Evolutionary conservation across 495 filamentous ascomycete species (phyloP).

Genomic region (Venustampulla echinocandica): DNA sequence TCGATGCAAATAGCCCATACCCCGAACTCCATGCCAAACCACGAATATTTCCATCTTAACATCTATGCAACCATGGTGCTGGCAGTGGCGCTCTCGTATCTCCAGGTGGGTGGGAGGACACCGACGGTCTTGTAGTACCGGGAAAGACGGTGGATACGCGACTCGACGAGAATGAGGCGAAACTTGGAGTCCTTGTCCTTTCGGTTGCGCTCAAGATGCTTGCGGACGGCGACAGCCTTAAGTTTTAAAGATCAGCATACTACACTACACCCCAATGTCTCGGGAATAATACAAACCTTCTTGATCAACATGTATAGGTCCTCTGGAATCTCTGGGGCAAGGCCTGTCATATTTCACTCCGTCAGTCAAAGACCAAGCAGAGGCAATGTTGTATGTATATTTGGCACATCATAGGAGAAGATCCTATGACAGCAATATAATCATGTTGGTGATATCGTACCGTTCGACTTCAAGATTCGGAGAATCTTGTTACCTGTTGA

Average conservation of each 20-base stretch:
- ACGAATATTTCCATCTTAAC: slow-evolving; percentile 7
- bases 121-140: slow-evolving; percentile 98
- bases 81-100: slow-evolving; percentile 72
- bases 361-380: slow-evolving; percentile 74
- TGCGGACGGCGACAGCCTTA: slow-evolving; percentile 94
- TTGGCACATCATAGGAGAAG: slow-evolving; percentile 4
- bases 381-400: slow-evolving; percentile 44
- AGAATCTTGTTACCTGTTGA: slow-evolving; percentile 94
- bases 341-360: slow-evolving; percentile 50
- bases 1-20: slow-evolving; percentile 21
- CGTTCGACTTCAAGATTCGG: slow-evolving; percentile 89
- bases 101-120: slow-evolving; percentile 96
- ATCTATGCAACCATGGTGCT: slow-evolving; percentile 57
- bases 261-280: no score
- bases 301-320: slow-evolving; percentile 99
- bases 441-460: slow-evolving; percentile 48
- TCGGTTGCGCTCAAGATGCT: slow-evolving; percentile 99
- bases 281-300: slow-evolving; percentile 55
- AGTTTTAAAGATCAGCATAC: slow-evolving; percentile 1
- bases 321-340: slow-evolving; percentile 95
- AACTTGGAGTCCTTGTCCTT: slow-evolving; percentile 99
- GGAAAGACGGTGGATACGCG: slow-evolving; percentile 96
- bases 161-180: slow-evolving; percentile 99
- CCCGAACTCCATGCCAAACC: slow-evolving; percentile 22
- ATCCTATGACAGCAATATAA: slow-evolving; percentile 4